Evolutionary conservation across 1,284 basidiomycete species (phyloP), one percentile per base, ranked within the genome.

Genomic region (Puccinia hordei): DNA sequence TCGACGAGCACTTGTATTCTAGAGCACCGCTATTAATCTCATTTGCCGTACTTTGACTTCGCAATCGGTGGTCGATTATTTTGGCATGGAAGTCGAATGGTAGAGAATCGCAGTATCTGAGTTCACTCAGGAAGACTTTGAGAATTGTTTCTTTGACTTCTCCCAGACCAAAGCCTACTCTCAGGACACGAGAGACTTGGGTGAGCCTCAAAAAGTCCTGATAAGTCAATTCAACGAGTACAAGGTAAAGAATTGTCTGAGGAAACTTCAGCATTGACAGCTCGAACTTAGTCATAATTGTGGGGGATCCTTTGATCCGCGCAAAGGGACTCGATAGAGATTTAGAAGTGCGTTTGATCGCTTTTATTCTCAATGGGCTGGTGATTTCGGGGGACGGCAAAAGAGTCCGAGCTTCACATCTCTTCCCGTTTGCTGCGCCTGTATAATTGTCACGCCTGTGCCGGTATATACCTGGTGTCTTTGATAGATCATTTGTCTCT

Each of bases 171-270:
- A 66, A 66, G 41, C 63, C 63, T 19, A 27, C 24, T 46, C 63
- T 66, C 22, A 66, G 27, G n/a, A 66, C 41, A 46, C 41, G 38
- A 12, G 63, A 66, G 41, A 66, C 63, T 66, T 66, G 63, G 24
- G n/a, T 46, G 41, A 66, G 63, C 10, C 41, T 66, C 24, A 66
- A 27, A 35, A 66, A 66, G 41, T 66, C 63, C 19, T 15, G 22
- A 27, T 66, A 66, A 44, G 19, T 41, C 24, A 66, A 66, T 44
- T 66, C n/a, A n/a, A 46, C 6, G 17, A 66, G 38, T 17, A 66
- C 46, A 4, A 38, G 41, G 24, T 38, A 19, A n/a, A 66, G 24
- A 46, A 66, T 66, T n/a, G 61, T 12, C 12, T 44, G 63, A 46
- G 63, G 41, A 66, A 66, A 66, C 13, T 24, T 46, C 63, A 66